A percentile compares a stretch with the other conserved stretches of the same genome.
Evolutionary conservation across 2,329 filamentous ascomycete species (phyloP).

Genomic region (Stagonosporopsis rhizophila): DNA sequence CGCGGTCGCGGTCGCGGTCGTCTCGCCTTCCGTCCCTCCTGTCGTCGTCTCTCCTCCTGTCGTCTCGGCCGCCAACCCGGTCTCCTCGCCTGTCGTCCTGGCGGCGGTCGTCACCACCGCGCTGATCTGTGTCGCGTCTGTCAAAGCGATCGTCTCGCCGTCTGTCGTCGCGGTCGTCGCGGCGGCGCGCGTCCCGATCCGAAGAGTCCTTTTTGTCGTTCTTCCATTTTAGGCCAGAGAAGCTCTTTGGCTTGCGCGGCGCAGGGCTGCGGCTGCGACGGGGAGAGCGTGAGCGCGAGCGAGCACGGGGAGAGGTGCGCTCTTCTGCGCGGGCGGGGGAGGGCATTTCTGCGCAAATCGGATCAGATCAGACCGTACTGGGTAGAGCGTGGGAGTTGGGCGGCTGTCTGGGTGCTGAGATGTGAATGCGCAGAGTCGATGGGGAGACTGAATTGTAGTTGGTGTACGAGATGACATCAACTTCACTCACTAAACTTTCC

Average conservation of each 20-base stretch:
- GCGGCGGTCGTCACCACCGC: neutral
- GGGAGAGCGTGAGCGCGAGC: slow-evolving; percentile 42
- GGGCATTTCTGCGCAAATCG: slow-evolving; percentile 18
- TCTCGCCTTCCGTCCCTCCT: neutral
- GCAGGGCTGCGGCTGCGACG: slow-evolving; percentile 21
- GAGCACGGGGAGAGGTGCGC: neutral
- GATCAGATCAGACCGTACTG: too few relatives aligned
- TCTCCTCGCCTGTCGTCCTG: slow-evolving; percentile 21
- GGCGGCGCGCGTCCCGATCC: slow-evolving; percentile 45
- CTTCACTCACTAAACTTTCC: neutral
- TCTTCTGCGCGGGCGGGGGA: slow-evolving; percentile 23
- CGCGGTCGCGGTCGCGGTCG: slow-evolving; percentile 12
- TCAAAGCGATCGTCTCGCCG: neutral
- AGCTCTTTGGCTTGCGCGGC: slow-evolving; percentile 46
- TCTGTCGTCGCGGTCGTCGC: slow-evolving; percentile 42
- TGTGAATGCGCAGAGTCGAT: too few relatives aligned
- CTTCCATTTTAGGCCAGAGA: slow-evolving; percentile 67
- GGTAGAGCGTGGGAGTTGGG: too few relatives aligned
- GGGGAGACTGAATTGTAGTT: too few relatives aligned
- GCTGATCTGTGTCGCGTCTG: too few relatives aligned
- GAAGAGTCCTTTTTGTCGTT: slow-evolving; percentile 45
- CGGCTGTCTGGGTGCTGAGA: too few relatives aligned
- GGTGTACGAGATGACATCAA: slow-evolving; percentile 19
- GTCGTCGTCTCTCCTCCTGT: slow-evolving; percentile 21
- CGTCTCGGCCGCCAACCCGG: slow-evolving; percentile 1